Base-by-base conservation (phyloP, 2,329 filamentous ascomycete genomes). In the Xylariaceae sp. region DNA sequence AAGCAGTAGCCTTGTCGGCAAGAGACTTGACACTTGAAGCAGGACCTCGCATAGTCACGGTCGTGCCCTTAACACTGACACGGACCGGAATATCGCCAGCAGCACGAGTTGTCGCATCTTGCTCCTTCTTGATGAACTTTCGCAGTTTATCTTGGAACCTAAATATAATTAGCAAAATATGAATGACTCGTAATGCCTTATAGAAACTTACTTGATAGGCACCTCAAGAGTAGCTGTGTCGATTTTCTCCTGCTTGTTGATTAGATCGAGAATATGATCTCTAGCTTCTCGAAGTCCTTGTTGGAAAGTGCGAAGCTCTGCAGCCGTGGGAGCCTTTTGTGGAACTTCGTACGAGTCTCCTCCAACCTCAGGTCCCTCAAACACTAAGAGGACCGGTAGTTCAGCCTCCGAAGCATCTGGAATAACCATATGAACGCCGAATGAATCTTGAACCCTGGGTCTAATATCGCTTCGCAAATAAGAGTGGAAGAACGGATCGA, bases 401-500 rank as follows among this genome's bases (percentile, higher is more conserved):
- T 80, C 77, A 13, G 80, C 70, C 42, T 89, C 85, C 0, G 77
- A 69, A 8, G 81, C 73, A 16, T 88, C 84, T 0, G 89, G 89
- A 27, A 92, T 80, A 16, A 92, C 83, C 23, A 92, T 67, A 59
- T 88, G 85, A 10, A 93, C 89, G 58, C 89, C 88, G 60, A 83
- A 86, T 26, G 88, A 80, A 53, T 85, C 77, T 64, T 87, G 84
- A 43, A 93, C 78, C 49, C 79, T 80, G 3, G 82, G 80, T 26
- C 80, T 81, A 36, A 89, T 79, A 30, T 87, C 82, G 53, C 82
- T 83, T 52, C 81, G 82, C 41, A 93, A 76, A 67, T 91, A 87
- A 50, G 84, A 79, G 69, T 93, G 86, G 76, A 89, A 93, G 75
- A 94, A 92, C 1, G 88, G 83, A 63, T 94, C 88, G 21, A 94